Conservation (phyloP, 164 flowering plant species). For the Aristolochia californica region DNA sequence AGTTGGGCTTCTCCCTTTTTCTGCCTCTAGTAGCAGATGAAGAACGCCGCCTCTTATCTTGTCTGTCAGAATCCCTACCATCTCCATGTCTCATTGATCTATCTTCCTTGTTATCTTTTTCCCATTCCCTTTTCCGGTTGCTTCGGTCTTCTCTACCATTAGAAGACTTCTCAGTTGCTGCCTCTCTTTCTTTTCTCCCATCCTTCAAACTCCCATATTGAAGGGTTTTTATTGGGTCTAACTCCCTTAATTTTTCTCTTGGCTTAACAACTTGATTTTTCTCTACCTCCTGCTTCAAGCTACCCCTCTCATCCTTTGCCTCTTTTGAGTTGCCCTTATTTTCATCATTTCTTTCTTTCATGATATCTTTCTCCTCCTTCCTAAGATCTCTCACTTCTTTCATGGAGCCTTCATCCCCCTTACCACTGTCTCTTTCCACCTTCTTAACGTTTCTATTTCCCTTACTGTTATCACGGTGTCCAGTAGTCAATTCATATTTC, state of each 20-base stretch:
- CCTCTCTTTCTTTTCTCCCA: conserved; percentile 36
- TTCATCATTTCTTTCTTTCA: conserved; percentile 2
- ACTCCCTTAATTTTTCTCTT: conserved; percentile 33
- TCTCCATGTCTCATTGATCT: conserved; percentile 34
- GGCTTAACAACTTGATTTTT: conserved; percentile 28
- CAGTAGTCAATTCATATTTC: too few species aligned
- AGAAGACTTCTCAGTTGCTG: conserved; percentile 23
- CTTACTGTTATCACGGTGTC: too few species aligned
- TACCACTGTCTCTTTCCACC: conserved; percentile 24
- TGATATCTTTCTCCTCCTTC: conserved; percentile 4
- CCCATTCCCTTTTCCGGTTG: conserved; percentile 36
- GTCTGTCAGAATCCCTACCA: conserved; percentile 30
- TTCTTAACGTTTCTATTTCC: too few species aligned
- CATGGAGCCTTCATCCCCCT: background rate
- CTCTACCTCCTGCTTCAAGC: conserved; percentile 31
- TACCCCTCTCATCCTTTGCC: conserved; percentile 12
- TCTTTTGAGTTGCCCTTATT: background rate
- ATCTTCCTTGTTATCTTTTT: conserved; percentile 46
- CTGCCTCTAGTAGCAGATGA: conserved; percentile 51
- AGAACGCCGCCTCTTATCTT: conserved; percentile 56
- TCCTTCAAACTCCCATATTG: conserved; percentile 31
- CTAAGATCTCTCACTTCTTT: conserved; percentile 21
- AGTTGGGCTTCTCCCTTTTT: conserved; percentile 34
- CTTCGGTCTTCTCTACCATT: conserved; percentile 25
- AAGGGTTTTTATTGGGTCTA: conserved; percentile 34